Evolutionary conservation across 108 stramenopile species (phyloP), one percentile per base, ranked within the genome.

Genomic region (Skeletonema menzelii): DNA sequence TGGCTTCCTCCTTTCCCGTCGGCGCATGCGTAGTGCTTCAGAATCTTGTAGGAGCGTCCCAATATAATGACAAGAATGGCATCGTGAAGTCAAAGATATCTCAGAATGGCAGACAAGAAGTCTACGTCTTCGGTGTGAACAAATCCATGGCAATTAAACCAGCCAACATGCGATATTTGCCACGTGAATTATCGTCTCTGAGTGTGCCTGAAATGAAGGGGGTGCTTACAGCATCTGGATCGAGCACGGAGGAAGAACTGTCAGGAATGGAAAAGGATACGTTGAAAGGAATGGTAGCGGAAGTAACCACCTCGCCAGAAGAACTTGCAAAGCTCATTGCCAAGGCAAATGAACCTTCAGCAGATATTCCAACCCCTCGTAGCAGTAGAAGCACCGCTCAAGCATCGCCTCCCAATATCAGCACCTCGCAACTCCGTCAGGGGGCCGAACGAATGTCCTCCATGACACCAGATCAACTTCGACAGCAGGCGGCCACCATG

Each of bases 31-130:
- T 92, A 59, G 56, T 88, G 12, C 84, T 92, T 13, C 75, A 88
- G 47, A 74, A 78, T 32, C 74, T 92, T 27, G 55, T 73, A 6
- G 83, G 83, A 15, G 70, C 70, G 17, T 59, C 70, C 6, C 84
- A 92, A 65, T 76, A 84, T 80, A 92, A 92, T 69, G 88, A 82
- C 67, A 89, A 89, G 65, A 73, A 57, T n/a, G 91, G 91, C 38
- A 79, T 89, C 40, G 86, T 89, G 19, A 63, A 74, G 34, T 79
- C 86, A 0, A 30, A 15, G 4, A 64, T 86, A 20, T 17, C 61
- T 20, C 77, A 61, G 8, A 44, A 42, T 8, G 65, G 49, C 64
- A 86, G 91, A 8, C 87, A 91, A 44, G 84, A 86, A 62, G 87
- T 91, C 12, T 79, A 73, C 56, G 56, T 89, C 37, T 66, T 77